Evolutionary conservation across 768 basidiomycete genomes (phyloP), one percentile per base, ranked within the genome.

Genomic region (Tubosaeta sp.): DNA sequence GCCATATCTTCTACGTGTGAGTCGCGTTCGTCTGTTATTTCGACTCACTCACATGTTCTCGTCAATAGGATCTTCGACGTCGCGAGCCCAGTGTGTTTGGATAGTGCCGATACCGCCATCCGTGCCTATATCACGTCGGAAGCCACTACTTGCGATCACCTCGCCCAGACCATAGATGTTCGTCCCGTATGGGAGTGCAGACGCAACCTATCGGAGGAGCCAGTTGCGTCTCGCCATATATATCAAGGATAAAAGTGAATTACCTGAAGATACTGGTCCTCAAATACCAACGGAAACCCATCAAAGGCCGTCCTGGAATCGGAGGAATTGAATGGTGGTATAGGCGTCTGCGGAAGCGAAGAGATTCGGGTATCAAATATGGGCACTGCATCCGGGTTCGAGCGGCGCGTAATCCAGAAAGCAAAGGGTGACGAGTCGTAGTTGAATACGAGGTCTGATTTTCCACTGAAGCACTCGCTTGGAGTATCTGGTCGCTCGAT

Each of bases 131-230:
- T 83, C 78, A 29, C 86, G 74, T 35, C 86, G 72, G 65, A 86
- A 84, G 5, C 86, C 86, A 54, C 83, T 84, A 61, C 80, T 81
- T 1, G 85, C 76, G 12, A 88, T 71, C 1, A 82, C 80, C 64
- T 93, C 88, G 2, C 89, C 87, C 34, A 91, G 68, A 3, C 90
- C 90, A 56, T 90, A 91, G 44, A 91, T 77, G 58, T 91, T 90
- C 3, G 88, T 77, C 33, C 76, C 73, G 7, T 76, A 63, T 1
- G 88, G 86, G 2, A 91, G 71, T 0, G 84, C 77, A 4, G 86
- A 86, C 1, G 86, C 71, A 17, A 91, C 56, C 83, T 84, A 37
- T 32, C 17, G n/a, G n/a, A n/a, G n/a, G n/a, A n/a, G n/a, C n/a
- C n/a, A n/a, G n/a, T n/a, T n/a, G n/a, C n/a, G n/a, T n/a, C n/a